These are phyloP conservation scores for Penicillium sp. DNA, from an alignment of 2,329 filamentous ascomycete genomes.

Conservation along the genomic window DNA sequence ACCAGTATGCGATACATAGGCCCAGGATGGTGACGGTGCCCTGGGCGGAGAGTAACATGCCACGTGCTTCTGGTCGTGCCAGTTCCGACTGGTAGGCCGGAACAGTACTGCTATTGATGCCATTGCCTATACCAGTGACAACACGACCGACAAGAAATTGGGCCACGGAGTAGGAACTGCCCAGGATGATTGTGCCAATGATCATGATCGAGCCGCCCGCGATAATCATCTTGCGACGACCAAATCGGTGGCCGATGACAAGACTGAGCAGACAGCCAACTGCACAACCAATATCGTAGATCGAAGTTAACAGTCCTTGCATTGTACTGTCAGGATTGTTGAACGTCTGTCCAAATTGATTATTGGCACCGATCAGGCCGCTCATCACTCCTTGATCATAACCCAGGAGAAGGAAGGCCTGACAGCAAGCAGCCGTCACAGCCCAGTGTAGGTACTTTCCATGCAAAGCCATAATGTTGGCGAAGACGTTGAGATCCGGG, in stretches of 20 bases:
- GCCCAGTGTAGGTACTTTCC: slow-evolving; percentile 24
- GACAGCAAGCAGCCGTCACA: slow-evolving; percentile 26
- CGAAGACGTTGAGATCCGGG: slow-evolving; percentile 3
- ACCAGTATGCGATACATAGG: slow-evolving; percentile 53
- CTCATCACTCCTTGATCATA: slow-evolving; percentile 46
- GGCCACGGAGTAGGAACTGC: slow-evolving; percentile 40
- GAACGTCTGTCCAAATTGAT: slow-evolving; percentile 43
- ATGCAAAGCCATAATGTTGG: slow-evolving; percentile 15
- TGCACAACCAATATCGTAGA: slow-evolving; percentile 36
- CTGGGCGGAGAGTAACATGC: slow-evolving; percentile 22
- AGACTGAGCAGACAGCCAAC: slow-evolving; percentile 33
- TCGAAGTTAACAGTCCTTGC: slow-evolving; percentile 36
- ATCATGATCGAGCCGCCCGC: slow-evolving; percentile 47
- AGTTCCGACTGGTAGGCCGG: slow-evolving; percentile 23
- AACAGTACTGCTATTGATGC: slow-evolving; percentile 25
- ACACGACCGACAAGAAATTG: slow-evolving; percentile 52
- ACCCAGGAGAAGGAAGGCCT: slow-evolving; percentile 23
- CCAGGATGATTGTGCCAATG: slow-evolving; percentile 47
- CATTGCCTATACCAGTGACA: slow-evolving; percentile 46
- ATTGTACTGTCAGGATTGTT: slow-evolving; percentile 39
- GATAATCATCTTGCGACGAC: slow-evolving; percentile 47
- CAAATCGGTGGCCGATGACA: slow-evolving; percentile 45
- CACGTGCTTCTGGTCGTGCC: slow-evolving; percentile 21
- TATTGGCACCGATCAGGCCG: slow-evolving; percentile 49
- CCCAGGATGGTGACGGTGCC: slow-evolving; percentile 47